Percentiles rank a stretch among this genome's conserved stretches.
These are phyloP conservation scores for Theileria luwenshuni DNA, from an alignment of 169 alveolate genomes.

Conservation along the genomic window DNA sequence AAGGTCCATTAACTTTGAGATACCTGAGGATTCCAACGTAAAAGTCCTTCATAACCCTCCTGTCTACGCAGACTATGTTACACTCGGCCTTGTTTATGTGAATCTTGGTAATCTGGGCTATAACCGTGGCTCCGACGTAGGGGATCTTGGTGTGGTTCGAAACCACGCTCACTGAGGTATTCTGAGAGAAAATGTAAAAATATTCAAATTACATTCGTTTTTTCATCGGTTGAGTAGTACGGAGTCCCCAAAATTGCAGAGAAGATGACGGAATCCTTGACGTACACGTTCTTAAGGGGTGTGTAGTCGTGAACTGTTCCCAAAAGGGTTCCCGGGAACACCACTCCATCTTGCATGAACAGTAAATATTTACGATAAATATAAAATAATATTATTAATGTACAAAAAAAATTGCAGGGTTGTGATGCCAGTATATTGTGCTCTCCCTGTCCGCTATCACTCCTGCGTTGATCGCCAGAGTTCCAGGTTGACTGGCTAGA, in stretches of 20 bases:
- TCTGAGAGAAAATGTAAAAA: slow-evolving; percentile 2
- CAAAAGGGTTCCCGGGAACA: slow-evolving; percentile 48
- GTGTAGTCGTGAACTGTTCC: slow-evolving; percentile 19
- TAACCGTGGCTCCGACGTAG: slow-evolving; percentile 53
- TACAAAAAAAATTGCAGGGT: slow-evolving; percentile 37
- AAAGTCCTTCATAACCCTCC: slow-evolving; percentile 13
- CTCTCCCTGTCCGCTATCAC: slow-evolving; percentile 16
- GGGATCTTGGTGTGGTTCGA: slow-evolving; percentile 24
- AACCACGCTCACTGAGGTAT: slow-evolving; percentile 2
- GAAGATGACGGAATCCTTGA: slow-evolving; percentile 18
- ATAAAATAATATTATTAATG: not conserved
- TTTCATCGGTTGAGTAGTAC: not conserved
- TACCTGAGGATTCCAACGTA: slow-evolving; percentile 45
- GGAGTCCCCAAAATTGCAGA: slow-evolving; percentile 51
- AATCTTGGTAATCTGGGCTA: slow-evolving; percentile 48
- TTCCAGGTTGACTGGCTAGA: slow-evolving; percentile 13
- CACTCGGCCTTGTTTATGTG: slow-evolving; percentile 58
- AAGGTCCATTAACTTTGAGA: not conserved
- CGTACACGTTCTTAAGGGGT: slow-evolving; percentile 42
- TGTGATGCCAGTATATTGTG: slow-evolving; percentile 39
- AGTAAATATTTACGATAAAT: slow-evolving; percentile 7
- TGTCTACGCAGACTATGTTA: slow-evolving; percentile 34
- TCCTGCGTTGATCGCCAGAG: slow-evolving; percentile 33
- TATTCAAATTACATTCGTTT: not conserved
- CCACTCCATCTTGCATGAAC: not conserved